Base-by-base conservation (phyloP, 495 filamentous ascomycete genomes). In the Alectoria sarmentosa region DNA sequence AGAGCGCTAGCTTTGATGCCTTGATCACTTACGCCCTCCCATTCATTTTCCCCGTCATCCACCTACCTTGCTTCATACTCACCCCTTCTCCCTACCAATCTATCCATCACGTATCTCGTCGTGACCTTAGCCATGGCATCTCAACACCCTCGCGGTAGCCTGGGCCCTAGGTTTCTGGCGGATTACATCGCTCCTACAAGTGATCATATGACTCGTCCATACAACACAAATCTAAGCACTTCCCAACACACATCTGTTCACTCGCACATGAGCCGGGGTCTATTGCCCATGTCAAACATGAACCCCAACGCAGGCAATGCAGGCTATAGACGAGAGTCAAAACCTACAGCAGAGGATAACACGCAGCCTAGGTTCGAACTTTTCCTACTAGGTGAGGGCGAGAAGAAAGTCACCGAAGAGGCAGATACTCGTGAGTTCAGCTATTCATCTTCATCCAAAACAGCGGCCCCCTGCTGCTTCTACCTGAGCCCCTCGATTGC, bases 351-450 rank as follows among this genome's bases (percentile, higher is more conserved):
- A 55, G 66, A 65, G 17, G 61, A 69, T 64, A 70, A 72, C 64
- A 58, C 69, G 41, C 57, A 61, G 34, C 46, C 61, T 28, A 98
- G 94, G 64, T 95, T 94, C 76, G 94, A 98, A 76, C 82, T 92
- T 8, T 96, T 96, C 77, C 76, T 96, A 39, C 87, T 98, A 38
- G 82, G 73, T 10, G 88, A 89, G 21, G 91, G 88, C 65, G 93
- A 98, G 80, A 92, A 90, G 78, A 98, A 98, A 76, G 91, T 96
- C 57, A 86, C 88, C 46, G 88, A 90, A 76, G 85, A 87, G 71
- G 76, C 88, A 30, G 92, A 97, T 69, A 93, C 92, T 48, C 90
- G 93, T 92, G 80, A 78, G 89, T 78, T 5, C 23, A 42, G 49
- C 49, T 64, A 28, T 57, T 54, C 57, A 48, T 41, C 62, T 68